These are phyloP conservation scores for Thielaviopsis euricoi DNA, from an alignment of 2,329 filamentous ascomycete species.

Conservation along the genomic window DNA sequence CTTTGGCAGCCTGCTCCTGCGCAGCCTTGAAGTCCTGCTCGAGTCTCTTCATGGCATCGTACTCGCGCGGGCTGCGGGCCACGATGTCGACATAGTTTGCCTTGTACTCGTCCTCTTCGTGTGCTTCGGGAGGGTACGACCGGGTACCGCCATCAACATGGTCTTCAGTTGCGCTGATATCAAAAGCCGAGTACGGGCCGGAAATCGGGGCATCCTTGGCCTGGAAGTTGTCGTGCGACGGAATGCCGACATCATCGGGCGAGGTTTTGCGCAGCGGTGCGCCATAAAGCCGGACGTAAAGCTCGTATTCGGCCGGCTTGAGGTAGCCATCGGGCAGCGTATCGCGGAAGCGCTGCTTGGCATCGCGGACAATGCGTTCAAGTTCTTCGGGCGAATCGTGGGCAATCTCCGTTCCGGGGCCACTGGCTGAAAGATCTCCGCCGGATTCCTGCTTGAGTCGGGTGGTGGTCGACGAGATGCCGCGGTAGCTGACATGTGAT, in stretches of 20 bases:
- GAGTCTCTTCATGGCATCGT: constrained; percentile 34
- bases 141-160: constrained; percentile 2
- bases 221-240: constrained; percentile 17
- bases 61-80: constrained; percentile 38
- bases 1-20: constrained; percentile 18
- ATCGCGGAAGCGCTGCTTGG: constrained; percentile 61
- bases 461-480: background rate
- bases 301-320: constrained; percentile 48
- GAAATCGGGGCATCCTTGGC: constrained; percentile 11
- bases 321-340: constrained; percentile 57
- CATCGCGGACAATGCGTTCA: constrained; percentile 51
- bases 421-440: background rate
- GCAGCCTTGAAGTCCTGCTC: constrained; percentile 40
- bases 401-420: background rate
- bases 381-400: constrained; percentile 20
- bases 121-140: constrained; percentile 4
- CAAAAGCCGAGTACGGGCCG: background rate
- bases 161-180: constrained; percentile 4
- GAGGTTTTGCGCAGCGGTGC: constrained; percentile 47
- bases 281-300: constrained; percentile 74
- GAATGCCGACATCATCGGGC: constrained; percentile 41
- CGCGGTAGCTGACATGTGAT: background rate
- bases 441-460: background rate
- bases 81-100: constrained; percentile 27
- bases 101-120: constrained; percentile 1